A percentile compares a stretch with the other conserved stretches of the same genome.
Conservation (phyloP, 2,329 filamentous ascomycete species). For the Clarireedia hainanense region DNA sequence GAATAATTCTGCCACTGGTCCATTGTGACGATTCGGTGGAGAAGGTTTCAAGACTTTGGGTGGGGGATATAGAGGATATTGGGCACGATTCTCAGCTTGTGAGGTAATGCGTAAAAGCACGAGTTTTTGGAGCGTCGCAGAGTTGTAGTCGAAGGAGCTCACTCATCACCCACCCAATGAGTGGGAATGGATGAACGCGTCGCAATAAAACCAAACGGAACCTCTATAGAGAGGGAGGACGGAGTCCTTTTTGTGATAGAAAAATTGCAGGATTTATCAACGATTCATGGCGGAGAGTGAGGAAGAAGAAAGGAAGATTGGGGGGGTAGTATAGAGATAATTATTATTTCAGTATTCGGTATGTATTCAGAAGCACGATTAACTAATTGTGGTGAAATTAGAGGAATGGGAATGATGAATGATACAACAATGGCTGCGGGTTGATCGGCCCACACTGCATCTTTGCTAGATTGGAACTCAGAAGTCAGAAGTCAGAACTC, state of each 20-base stretch:
- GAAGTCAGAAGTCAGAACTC: too few species aligned
- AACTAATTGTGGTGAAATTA: too few species aligned
- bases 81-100: slow-evolving; percentile 4
- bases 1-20: slow-evolving; percentile 63
- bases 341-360: too few species aligned
- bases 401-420: too few species aligned
- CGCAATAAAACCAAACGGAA: slow-evolving; percentile 15
- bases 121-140: slow-evolving; percentile 5
- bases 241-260: slow-evolving; percentile 14
- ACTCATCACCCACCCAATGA: not conserved
- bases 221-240: slow-evolving; percentile 22
- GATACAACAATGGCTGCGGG: too few species aligned
- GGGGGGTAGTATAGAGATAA: not conserved
- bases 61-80: slow-evolving; percentile 10
- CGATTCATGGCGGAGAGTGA: slow-evolving; percentile 21
- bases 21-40: slow-evolving; percentile 33
- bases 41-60: slow-evolving; percentile 17
- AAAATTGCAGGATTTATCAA: slow-evolving; percentile 21
- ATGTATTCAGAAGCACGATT: too few species aligned
- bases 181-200: slow-evolving; percentile 15
- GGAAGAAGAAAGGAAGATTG: not conserved
- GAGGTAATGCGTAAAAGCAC: not conserved
- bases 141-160: slow-evolving; percentile 1
- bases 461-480: too few species aligned
- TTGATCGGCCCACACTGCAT: too few species aligned